Conservation (phyloP, 2,329 filamentous ascomycete genomes). For the Delphinella strobiligena region DNA sequence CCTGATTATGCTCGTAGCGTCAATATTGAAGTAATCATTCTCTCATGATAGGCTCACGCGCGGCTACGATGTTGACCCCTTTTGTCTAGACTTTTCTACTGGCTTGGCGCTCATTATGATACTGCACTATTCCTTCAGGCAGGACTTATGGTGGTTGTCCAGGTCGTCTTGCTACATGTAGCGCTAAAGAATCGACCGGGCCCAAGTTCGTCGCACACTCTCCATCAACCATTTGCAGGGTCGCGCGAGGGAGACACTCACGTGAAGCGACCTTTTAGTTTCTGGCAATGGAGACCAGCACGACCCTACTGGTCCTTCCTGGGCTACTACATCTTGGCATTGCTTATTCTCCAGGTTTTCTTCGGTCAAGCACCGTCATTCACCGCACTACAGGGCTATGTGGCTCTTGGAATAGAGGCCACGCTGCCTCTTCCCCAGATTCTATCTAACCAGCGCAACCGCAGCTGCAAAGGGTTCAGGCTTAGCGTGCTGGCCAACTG, state of each 20-base stretch:
- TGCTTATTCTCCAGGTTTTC: constrained; percentile 55
- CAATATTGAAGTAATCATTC: constrained; percentile 44
- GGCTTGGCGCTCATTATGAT: constrained; percentile 51
- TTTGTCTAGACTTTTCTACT: constrained; percentile 46
- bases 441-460: constrained; percentile 52
- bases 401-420: constrained; percentile 69
- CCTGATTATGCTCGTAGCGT: constrained; percentile 54
- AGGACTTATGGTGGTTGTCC: constrained; percentile 46
- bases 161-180: constrained; percentile 47
- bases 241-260: constrained; percentile 26
- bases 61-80: too few species aligned
- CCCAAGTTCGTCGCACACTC: constrained; percentile 21
- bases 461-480: constrained; percentile 67
- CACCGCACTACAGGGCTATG: constrained; percentile 54
- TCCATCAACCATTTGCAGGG: constrained; percentile 50
- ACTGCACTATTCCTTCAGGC: constrained; percentile 48
- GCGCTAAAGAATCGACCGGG: constrained; percentile 44
- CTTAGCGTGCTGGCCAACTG: constrained; percentile 65
- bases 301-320: constrained; percentile 75
- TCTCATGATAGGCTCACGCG: not conserved
- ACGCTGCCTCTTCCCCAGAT: constrained; percentile 74
- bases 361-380: constrained; percentile 50
- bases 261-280: constrained; percentile 55
- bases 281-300: constrained; percentile 70
- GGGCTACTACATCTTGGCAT: constrained; percentile 49